Percentiles rank a stretch among this genome's conserved stretches.
These are phyloP conservation scores for Bipolaris zeicola DNA, from an alignment of 2,329 filamentous ascomycete genomes.

Conservation along the genomic window DNA sequence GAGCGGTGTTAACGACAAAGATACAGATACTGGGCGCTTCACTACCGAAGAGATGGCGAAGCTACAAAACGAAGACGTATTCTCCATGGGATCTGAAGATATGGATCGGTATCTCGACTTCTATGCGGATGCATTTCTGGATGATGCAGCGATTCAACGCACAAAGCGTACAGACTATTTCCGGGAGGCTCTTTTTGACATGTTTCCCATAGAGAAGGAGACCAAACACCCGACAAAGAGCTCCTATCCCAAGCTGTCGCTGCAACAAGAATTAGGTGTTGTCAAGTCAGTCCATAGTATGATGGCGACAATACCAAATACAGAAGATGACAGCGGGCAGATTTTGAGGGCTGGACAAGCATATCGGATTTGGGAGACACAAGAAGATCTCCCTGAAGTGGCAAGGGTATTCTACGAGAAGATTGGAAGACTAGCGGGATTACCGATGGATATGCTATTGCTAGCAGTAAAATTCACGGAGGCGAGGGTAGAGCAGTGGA, in stretches of 20 bases:
- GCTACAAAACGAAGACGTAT: slow-evolving; percentile 66
- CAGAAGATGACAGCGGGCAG: slow-evolving; percentile 43
- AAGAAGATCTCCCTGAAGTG: slow-evolving; percentile 53
- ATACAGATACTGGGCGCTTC: slow-evolving; percentile 21
- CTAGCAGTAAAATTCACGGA: slow-evolving; percentile 59
- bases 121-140: slow-evolving; percentile 69
- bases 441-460: slow-evolving; percentile 58
- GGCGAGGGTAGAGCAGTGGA: slow-evolving; percentile 34
- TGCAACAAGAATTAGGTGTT: slow-evolving; percentile 40
- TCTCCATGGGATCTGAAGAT: slow-evolving; percentile 64
- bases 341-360: slow-evolving; percentile 54
- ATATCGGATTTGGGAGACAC: slow-evolving; percentile 57
- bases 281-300: slow-evolving; percentile 52
- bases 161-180: slow-evolving; percentile 49
- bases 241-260: slow-evolving; percentile 33
- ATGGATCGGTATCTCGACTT: slow-evolving; percentile 80
- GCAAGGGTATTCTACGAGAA: slow-evolving; percentile 58
- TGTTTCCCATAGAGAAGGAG: slow-evolving; percentile 48
- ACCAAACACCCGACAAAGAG: not conserved
- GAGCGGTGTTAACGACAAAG: not conserved
- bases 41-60: slow-evolving; percentile 55
- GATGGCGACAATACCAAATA: slow-evolving; percentile 48
- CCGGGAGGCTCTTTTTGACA: slow-evolving; percentile 46
- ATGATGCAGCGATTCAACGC: slow-evolving; percentile 49
- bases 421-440: slow-evolving; percentile 57